Evolutionary conservation across 805 yeast genomes (phyloP), one percentile per base, ranked within the genome.

Genomic region (Nakazawaea ishiwadae): DNA sequence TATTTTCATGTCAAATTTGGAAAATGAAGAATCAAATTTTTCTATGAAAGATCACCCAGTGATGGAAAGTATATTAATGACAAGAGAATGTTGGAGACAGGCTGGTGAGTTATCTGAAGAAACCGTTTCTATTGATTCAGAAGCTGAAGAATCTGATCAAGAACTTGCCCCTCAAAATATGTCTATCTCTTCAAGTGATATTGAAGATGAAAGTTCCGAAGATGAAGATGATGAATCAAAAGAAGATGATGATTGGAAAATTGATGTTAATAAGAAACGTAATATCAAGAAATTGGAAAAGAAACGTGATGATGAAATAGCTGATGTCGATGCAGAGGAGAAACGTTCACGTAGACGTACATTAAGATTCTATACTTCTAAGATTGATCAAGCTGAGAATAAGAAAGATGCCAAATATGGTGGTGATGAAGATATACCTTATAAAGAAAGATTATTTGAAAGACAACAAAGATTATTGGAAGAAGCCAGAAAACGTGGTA

Each of bases 331-430:
- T 62, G 72, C 75, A 34, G 95, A 87, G 55, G 98, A 89, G 44
- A 91, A 90, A 66, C 77, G 74, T 45, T 75, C 80, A 16, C 79
- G 95, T 52, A 84, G 82, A 68, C 78, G 77, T 56, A 75, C 95
- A 2, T 75, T 93, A 53, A 81, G 98, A 46, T 93, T 93, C 79
- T 93, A 93, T 72, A 93, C 99, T 1, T 86, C 98, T 44, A 90
- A 91, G 63, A 90, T 93, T 61, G 96, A 89, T 60, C 95, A 90
- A 65, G 82, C 81, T 39, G 80, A 74, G 20, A 69, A 71, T 51
- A 83, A 82, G 60, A 75, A 75, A 46, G 67, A 65, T 32, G 81
- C 81, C 35, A 71, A 65, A 50, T 75, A 67, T 47, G 70, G 77
- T 34, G 99, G 98, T 52, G 99, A 91, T 60, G 74, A 75, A 47